phyloP scores from a whole-genome alignment of 2,329 filamentous ascomycete species.

The Ophiostoma montium region DNA sequence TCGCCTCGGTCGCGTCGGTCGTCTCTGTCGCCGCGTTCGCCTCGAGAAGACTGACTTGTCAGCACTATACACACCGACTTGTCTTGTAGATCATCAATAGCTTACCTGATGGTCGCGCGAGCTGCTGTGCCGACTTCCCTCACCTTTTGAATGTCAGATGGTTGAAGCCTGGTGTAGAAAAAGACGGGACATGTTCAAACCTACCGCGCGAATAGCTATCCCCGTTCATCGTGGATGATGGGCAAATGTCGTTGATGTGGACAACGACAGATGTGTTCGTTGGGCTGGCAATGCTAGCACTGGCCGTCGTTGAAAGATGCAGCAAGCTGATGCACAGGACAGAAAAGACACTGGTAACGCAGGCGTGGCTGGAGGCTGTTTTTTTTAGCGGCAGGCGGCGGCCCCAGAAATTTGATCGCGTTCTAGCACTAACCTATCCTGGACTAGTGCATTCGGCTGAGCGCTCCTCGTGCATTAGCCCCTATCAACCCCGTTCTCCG shows the following conservation, averaged over 20 bases:
- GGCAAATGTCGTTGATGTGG: background rate
- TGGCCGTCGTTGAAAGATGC: background rate
- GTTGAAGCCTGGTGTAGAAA: background rate
- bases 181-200: background rate
- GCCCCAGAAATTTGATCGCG: constrained; percentile 17
- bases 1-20: constrained; percentile 17
- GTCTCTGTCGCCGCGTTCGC: constrained; percentile 27
- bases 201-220: constrained; percentile 11
- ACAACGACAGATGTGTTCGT: no score
- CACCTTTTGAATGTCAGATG: constrained; percentile 14
- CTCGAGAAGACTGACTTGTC: background rate
- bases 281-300: background rate
- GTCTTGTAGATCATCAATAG: background rate
- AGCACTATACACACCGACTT: background rate
- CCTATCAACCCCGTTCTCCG: background rate
- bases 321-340: background rate
- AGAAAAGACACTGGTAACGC: background rate
- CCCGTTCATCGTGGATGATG: constrained; percentile 11
- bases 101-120: constrained; percentile 35
- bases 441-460: constrained; percentile 19
- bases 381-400: constrained; percentile 1
- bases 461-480: background rate
- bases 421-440: constrained; percentile 15
- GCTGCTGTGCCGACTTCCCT: constrained; percentile 36
- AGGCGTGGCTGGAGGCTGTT: constrained; percentile 6